Evolutionary conservation across 345 rosid genomes (phyloP).

Genomic region (Citrus maxima): DNA sequence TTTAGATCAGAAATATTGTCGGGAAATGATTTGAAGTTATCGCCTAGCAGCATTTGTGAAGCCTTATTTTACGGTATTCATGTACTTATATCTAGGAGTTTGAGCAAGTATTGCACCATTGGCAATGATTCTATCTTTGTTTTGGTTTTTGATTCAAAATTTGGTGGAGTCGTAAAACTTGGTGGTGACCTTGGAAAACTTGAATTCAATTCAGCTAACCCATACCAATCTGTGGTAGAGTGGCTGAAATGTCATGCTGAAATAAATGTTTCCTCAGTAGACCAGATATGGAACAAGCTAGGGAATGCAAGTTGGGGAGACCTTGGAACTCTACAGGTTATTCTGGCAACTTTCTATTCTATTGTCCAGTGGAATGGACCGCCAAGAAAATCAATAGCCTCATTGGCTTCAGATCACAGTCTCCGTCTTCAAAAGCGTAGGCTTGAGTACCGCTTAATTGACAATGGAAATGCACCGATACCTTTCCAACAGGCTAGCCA

Average conservation of each 20-base stretch:
- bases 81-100: constrained; percentile 46
- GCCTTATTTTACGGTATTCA: constrained; percentile 61
- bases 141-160: constrained; percentile 55
- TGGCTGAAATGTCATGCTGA: constrained; percentile 57
- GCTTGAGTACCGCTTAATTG: constrained; percentile 33
- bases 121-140: constrained; percentile 37
- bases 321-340: constrained; percentile 50
- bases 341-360: constrained; percentile 57
- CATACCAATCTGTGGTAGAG: constrained; percentile 36
- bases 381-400: constrained; percentile 50
- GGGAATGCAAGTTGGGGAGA: constrained; percentile 69
- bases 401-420: constrained; percentile 47
- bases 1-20: constrained; percentile 42
- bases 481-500: constrained; percentile 27
- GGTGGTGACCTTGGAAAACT: constrained; percentile 50
- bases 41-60: constrained; percentile 49
- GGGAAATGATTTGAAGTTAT: constrained; percentile 40
- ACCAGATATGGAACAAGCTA: constrained; percentile 57
- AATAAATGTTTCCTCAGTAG: constrained; percentile 46
- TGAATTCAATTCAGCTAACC: constrained; percentile 29
- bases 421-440: constrained; percentile 51
- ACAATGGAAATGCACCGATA: constrained; percentile 35
- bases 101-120: constrained; percentile 35
- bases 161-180: constrained; percentile 59
- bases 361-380: constrained; percentile 49